Base-by-base conservation (phyloP, 2,329 filamentous ascomycete genomes). In the Scytalidium sp. region DNA sequence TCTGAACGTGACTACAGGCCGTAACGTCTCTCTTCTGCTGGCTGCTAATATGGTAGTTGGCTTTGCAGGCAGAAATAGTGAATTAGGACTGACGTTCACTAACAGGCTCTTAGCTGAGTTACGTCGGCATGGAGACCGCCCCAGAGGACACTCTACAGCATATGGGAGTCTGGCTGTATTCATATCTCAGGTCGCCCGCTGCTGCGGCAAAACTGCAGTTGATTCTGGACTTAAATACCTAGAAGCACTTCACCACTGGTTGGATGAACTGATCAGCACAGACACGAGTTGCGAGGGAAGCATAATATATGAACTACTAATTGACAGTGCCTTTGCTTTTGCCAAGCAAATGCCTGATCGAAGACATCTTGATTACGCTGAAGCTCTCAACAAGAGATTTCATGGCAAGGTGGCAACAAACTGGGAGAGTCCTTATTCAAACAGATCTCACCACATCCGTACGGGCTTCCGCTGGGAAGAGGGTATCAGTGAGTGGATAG, bases 401-500 rank as follows among this genome's bases (percentile, higher is more conserved):
- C 27, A 36, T n/a, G 32, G 32, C 32, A 36, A 36, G 17, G 32
- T 36, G 13, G 32, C 32, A 36, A 36, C 32, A 36, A 15, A 5
- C 11, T 36, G 32, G 32, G 11, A 36, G 32, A 36, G 32, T 36
- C 32, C 32, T 5, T 36, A 15, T 8, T 36, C 32, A 5, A 15
- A 15, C 17, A 36, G 17, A 36, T 36, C 32, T 36, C 32, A 36
- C 32, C 13, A n/a, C 13, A 15, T 36, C 15, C 7, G 32, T 5
- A n/a, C 32, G 13, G 60, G 60, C 60, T 79, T 70, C 63, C 64
- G 73, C 25, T 81, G 78, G 78, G 78, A 81, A 58, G 76, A 79
- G 57, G 74, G 72, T 41, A 80, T 81, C 59, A 72, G 75, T 29
- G 78, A 81, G 61, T 82, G 78, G 78, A 72, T 81, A 45, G 75